Evolutionary conservation across 1,139 yeast species (phyloP), one percentile per base, ranked within the genome.

Genomic region (Blastobotrys raffinosifermentans): DNA sequence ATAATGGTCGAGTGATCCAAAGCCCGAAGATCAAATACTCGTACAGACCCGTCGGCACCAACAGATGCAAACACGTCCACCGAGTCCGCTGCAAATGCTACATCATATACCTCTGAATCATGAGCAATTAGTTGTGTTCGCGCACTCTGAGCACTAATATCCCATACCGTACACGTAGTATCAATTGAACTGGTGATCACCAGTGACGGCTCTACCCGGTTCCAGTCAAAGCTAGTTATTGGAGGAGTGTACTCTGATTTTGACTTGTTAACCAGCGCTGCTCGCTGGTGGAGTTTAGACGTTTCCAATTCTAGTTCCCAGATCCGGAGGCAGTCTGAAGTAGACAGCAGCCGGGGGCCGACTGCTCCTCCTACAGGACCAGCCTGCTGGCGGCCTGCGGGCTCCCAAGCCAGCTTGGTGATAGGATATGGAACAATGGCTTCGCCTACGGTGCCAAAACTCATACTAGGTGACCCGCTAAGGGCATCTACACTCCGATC

Each of bases 91-190:
- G 87, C 67, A 59, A 87, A 91, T 48, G 84, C 75, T 16, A 89
- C 97, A 58, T 91, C 98, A 58, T 79, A 86, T 3, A 91, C 98
- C 59, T 89, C 97, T 43, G 82, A 78, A 57, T 91, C 98, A 60
- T 91, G 98, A 0, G 98, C 98, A 49, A 91, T 91, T 36, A 91
- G 68, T 63, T 91, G 97, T 1, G 98, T 89, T 55, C 82, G 83
- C 15, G 94, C 94, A 19, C 73, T 69, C n/a, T 84, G 85, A 7
- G 77, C 69, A 21, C 67, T 69, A 30, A 86, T 63, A 60, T 91
- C 97, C 97, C 98, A 91, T 3, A 87, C 80, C 0, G 97, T 89
- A 61, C 98, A 91, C 0, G 98, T 91, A 1, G 98, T 91, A 61
- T 91, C 98, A 8, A 91, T 86, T 20, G 93, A 80, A 44, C 93